Percentiles rank a stretch among this genome's conserved stretches.
Conservation (phyloP, 2,329 filamentous ascomycete species). For the Alternaria incomplexa region DNA sequence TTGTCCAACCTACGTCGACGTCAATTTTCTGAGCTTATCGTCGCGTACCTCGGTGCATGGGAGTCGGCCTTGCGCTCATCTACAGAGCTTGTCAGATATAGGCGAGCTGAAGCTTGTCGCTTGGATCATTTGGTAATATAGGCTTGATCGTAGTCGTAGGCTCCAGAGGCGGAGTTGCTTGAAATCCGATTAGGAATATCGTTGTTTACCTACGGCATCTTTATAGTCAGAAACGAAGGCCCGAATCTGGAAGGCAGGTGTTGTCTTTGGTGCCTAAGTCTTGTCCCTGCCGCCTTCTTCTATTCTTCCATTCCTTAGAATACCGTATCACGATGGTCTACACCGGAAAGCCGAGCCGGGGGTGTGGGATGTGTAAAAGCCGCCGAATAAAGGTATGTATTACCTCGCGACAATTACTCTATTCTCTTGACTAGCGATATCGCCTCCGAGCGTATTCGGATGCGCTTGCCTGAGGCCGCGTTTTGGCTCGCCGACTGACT, state of each 20-base stretch:
- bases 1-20: slow-evolving; percentile 3
- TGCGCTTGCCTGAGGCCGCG: neutral
- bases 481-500: slow-evolving; percentile 5
- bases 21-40: slow-evolving; percentile 9
- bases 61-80: slow-evolving; percentile 4
- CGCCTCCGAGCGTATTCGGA: neutral
- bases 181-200: slow-evolving; percentile 5
- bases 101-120: slow-evolving; percentile 12
- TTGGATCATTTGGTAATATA: slow-evolving; percentile 15
- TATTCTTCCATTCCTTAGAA: slow-evolving; percentile 17
- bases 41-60: slow-evolving; percentile 16
- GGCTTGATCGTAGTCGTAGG: slow-evolving; percentile 30
- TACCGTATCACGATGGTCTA: slow-evolving; percentile 44
- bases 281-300: slow-evolving; percentile 2
- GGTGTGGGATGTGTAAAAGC: slow-evolving; percentile 76
- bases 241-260: neutral
- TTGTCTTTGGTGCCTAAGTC: slow-evolving; percentile 1
- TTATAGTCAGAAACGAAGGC: slow-evolving; percentile 7
- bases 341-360: slow-evolving; percentile 53
- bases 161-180: slow-evolving; percentile 34
- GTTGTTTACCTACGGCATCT: slow-evolving; percentile 5
- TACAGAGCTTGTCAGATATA: slow-evolving; percentile 15
- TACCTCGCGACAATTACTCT: slow-evolving; percentile 3
- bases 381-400: slow-evolving; percentile 72
- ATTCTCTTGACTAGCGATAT: slow-evolving; percentile 2